A percentile compares a stretch with the other conserved stretches of the same genome.
Conservation (phyloP, 768 basidiomycete genomes). For the Rhodotorula diobovata region DNA sequence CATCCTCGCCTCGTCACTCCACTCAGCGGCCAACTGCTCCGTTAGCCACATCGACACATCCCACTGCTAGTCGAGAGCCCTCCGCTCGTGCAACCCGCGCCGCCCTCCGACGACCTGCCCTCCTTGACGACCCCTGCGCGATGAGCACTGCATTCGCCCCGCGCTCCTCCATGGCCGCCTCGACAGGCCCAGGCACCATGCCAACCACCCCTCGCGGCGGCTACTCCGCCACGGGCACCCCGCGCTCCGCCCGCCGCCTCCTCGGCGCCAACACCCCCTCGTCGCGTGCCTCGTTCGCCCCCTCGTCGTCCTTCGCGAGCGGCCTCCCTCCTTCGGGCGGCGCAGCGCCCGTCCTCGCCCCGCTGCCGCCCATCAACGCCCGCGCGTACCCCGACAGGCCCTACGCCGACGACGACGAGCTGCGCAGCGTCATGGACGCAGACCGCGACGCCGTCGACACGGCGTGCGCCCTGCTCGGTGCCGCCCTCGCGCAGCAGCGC, state of each 20-base stretch:
- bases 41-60: no score
- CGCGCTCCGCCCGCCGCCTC: constrained; percentile 6
- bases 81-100: background rate
- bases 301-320: background rate
- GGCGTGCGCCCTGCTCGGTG: constrained; percentile 6
- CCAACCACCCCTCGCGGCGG: background rate
- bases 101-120: background rate
- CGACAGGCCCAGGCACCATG: background rate
- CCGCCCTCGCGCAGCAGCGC: background rate
- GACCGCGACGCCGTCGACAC: constrained; percentile 29
- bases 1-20: no score
- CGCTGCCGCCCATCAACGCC: constrained; percentile 12
- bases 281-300: background rate
- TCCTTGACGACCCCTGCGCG: no score
- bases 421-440: background rate
- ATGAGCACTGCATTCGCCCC: background rate
- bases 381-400: constrained; percentile 15
- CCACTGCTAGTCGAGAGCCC: accelerated
- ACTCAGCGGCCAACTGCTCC: no score
- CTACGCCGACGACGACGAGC: constrained; percentile 30
- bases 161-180: background rate
- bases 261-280: constrained; percentile 1
- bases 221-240: background rate
- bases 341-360: background rate
- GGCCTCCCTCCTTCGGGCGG: background rate